Evolutionary conservation across 805 yeast species (phyloP), one percentile per base, ranked within the genome.

Genomic region (Sugiyamaella mastotermitis): DNA sequence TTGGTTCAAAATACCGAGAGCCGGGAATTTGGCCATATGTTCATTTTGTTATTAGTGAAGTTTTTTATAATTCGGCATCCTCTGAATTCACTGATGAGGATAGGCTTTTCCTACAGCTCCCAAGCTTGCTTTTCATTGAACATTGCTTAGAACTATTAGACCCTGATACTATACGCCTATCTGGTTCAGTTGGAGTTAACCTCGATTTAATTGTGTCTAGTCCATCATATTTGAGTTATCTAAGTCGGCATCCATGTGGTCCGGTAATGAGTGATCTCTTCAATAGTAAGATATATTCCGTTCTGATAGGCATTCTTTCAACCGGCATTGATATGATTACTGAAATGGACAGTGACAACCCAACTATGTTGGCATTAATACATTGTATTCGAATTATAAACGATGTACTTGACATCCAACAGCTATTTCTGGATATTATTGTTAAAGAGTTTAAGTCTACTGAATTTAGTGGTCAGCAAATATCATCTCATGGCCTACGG

Each of bases 1-100:
- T 86, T 19, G 95, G 95, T 0, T 55, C 56, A 2, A 64, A 66
- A 0, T 72, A 77, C 46, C 69, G 94, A 49, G 72, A 64, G 22
- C 69, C 67, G 13, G 95, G 95, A 2, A 59, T 86, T 4, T 76
- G 87, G 75, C 86, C 92, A 2, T 90, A 88, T 50, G 56, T 83
- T 38, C 90, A 85, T 37, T 86, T 75, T 49, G 55, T 87, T 10
- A 52, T 83, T n/a, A 61, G 70, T 9, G 83, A 81, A 30, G 74
- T 87, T 0, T 72, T 70, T 5, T 71, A 74, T 18, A 63, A 83
- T 2, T 41, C 74, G 3, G 54, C 55, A 20, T 24, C 23, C 8
- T 15, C 41, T 17, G 27, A 33, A 2, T 53, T 68, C 9, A 43
- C 62, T 22, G 61, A 51, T 13, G 51, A 42, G 0, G 71, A 70